Conservation (phyloP, 2,329 filamentous ascomycete genomes). For the Arthrobotrys sphaeroides region DNA sequence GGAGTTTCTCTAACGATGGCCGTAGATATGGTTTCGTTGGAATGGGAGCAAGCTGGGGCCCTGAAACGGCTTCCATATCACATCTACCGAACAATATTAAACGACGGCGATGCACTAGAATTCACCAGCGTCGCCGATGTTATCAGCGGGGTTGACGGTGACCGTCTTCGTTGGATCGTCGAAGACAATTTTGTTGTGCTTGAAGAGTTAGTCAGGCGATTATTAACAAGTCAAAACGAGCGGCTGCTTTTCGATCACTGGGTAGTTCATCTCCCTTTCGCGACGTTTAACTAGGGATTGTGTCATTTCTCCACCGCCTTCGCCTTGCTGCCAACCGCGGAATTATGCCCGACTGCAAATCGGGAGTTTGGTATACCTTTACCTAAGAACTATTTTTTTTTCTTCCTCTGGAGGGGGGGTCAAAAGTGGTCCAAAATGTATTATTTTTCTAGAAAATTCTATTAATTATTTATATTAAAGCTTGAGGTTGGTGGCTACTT, state of each 20-base stretch:
- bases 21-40: not conserved
- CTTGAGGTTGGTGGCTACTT: too few relatives aligned
- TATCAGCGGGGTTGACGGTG: not conserved
- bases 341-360: too few relatives aligned
- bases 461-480: too few relatives aligned
- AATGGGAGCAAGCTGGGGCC: not conserved
- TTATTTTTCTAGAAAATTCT: too few relatives aligned
- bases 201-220: not conserved
- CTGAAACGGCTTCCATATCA: not conserved
- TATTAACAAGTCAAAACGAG: not conserved
- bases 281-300: not conserved
- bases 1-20: not conserved
- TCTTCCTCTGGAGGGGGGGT: too few relatives aligned
- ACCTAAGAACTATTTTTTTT: too few relatives aligned
- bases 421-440: too few relatives aligned
- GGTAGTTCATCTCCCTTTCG: conserved; percentile 18
- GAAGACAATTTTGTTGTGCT: not conserved
- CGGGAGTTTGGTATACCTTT: too few relatives aligned
- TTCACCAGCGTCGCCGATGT: not conserved
- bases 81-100: conserved; percentile 12
- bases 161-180: not conserved
- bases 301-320: conserved; percentile 3
- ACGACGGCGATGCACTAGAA: not conserved
- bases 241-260: not conserved
- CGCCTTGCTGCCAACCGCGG: too few relatives aligned